phyloP scores from a whole-genome alignment of 805 yeast genomes.

The Starmerella apis region DNA sequence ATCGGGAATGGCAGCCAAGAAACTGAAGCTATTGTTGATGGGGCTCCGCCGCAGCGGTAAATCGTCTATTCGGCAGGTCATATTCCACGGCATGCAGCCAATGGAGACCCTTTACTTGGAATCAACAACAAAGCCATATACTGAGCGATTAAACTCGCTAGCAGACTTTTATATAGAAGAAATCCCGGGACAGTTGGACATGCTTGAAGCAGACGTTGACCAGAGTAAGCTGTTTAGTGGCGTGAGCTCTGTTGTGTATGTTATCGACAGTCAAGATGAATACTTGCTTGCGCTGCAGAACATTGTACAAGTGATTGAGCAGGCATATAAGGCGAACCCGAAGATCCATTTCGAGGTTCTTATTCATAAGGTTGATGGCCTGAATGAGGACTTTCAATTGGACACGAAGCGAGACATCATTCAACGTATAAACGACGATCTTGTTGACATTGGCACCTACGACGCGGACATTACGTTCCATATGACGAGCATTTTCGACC shows the following conservation, averaged over 20 bases:
- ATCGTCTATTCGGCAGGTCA: constrained; percentile 90
- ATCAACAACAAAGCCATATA: constrained; percentile 78
- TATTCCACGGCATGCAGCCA: constrained; percentile 94
- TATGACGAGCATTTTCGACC: constrained; percentile 88
- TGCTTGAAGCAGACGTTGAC: constrained; percentile 77
- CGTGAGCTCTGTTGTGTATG: constrained; percentile 86
- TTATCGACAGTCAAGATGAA: constrained; percentile 92
- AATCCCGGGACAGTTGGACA: constrained; percentile 84
- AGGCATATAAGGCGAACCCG: constrained; percentile 77
- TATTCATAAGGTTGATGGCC: constrained; percentile 91
- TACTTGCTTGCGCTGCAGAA: constrained; percentile 84
- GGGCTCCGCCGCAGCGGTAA: constrained; percentile 76
- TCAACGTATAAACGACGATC: constrained; percentile 90
- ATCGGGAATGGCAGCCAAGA: not conserved
- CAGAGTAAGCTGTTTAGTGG: constrained; percentile 58
- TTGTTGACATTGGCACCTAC: constrained; percentile 77
- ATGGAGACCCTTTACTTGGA: constrained; percentile 84
- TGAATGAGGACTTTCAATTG: constrained; percentile 82
- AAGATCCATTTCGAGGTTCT: constrained; percentile 79
- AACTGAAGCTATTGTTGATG: constrained; percentile 50
- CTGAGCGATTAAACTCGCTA: constrained; percentile 71
- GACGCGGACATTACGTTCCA: constrained; percentile 87
- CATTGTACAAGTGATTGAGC: constrained; percentile 75
- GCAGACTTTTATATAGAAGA: constrained; percentile 86
- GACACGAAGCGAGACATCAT: constrained; percentile 95